Base-by-base conservation (phyloP, 495 filamentous ascomycete genomes). In the Penicillium macrosclerotiorum region DNA sequence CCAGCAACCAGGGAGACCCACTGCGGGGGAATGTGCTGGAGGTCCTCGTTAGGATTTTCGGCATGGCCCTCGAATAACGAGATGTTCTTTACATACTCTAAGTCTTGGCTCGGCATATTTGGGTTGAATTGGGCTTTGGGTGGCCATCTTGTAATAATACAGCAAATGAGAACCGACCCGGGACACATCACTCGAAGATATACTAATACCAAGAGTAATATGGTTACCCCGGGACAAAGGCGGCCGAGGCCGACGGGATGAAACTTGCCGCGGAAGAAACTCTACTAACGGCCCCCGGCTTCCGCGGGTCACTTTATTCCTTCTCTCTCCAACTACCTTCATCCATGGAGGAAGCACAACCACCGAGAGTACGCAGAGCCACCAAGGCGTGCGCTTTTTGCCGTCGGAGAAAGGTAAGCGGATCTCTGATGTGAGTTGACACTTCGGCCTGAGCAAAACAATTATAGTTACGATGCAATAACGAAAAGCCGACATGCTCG, bases 1-100 rank as follows among this genome's bases (percentile, higher is more conserved):
- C 78, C 78, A 22, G 77, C 63, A 6, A 73, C 53, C 24, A 82
- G 59, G 0, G 77, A 77, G 20, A 80, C 71, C 46, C 67, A 58
- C 12, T 54, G 60, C 5, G 63, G 49, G 3, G 55, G 55, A 11
- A 31, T 19, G 36, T 27, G 23, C 24, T 37, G 19, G 32, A 8
- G 14, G n/a, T n/a, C n/a, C n/a, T n/a, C n/a, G n/a, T n/a, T n/a
- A n/a, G n/a, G n/a, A n/a, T n/a, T n/a, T n/a, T n/a, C n/a, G n/a
- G n/a, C n/a, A n/a, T n/a, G n/a, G n/a, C n/a, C n/a, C n/a, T n/a
- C n/a, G n/a, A n/a, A n/a, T n/a, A n/a, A n/a, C n/a, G n/a, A n/a
- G n/a, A n/a, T n/a, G n/a, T n/a, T n/a, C n/a, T n/a, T n/a, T n/a
- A n/a, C n/a, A n/a, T n/a, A n/a, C n/a, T n/a, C n/a, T n/a, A n/a